Conservation (phyloP, 208 protist species). For the Vickermania spadyakhi region DNA sequence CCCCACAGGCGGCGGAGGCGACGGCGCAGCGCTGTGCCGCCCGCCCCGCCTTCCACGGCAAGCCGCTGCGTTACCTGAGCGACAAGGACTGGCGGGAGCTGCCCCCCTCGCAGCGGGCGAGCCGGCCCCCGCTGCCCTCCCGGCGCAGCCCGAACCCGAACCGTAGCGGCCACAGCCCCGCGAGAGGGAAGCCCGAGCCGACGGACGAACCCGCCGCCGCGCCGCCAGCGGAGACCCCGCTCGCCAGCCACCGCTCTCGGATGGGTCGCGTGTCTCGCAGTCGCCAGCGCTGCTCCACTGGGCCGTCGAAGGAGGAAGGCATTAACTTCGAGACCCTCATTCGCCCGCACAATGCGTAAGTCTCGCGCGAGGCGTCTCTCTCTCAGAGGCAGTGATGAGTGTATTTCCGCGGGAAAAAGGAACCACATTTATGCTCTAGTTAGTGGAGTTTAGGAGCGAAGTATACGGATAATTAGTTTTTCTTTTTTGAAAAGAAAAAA, state of each 20-base stretch:
- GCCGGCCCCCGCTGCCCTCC: background rate
- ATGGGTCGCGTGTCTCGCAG: background rate
- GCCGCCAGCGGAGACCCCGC: background rate
- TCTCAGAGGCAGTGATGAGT: too few relatives aligned
- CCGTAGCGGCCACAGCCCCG: background rate
- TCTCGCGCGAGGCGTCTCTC: too few relatives aligned
- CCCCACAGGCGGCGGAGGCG: background rate
- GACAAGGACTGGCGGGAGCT: background rate
- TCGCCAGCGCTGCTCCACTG: background rate
- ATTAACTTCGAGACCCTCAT: background rate
- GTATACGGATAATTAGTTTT: too few relatives aligned
- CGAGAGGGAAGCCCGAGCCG: background rate
- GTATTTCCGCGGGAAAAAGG: too few relatives aligned
- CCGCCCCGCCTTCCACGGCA: background rate
- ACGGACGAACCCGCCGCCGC: background rate
- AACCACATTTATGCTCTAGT: too few relatives aligned
- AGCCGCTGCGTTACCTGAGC: background rate
- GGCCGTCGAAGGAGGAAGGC: background rate
- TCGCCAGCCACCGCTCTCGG: background rate
- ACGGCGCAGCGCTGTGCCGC: background rate
- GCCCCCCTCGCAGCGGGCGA: background rate
- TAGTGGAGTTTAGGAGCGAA: too few relatives aligned
- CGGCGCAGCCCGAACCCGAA: background rate
- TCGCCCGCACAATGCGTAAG: too few relatives aligned
- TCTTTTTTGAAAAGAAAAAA: too few relatives aligned